phyloP scores from a whole-genome alignment of 2,329 filamentous ascomycete genomes.

The Pseudocercospora crystallina region DNA sequence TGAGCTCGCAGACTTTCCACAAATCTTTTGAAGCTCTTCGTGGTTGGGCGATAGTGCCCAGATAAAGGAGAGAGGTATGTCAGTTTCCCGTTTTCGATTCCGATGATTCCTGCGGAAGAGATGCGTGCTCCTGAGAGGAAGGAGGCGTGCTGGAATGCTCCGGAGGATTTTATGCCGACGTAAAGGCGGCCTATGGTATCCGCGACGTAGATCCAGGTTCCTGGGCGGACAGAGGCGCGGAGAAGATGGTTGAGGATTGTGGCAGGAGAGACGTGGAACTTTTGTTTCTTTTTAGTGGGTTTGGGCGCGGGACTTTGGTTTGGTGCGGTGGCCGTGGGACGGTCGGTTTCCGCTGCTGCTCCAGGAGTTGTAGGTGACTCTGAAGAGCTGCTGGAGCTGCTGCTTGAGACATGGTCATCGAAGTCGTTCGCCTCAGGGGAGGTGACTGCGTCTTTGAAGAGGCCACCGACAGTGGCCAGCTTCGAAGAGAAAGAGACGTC shows the following conservation, averaged over 20 bases:
- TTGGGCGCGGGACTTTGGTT: not conserved
- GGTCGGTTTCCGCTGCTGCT: constrained; percentile 34
- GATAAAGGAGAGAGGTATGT: constrained; percentile 64
- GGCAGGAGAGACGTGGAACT: constrained; percentile 67
- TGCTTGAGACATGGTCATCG: constrained; percentile 4
- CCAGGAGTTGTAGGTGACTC: constrained; percentile 33
- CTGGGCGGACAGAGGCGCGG: constrained; percentile 73
- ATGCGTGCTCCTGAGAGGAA: constrained; percentile 83
- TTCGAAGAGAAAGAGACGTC: constrained; percentile 15
- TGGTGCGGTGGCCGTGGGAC: constrained; percentile 50
- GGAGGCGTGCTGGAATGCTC: constrained; percentile 87
- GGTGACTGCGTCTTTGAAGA: constrained; percentile 13
- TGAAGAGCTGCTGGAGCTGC: constrained; percentile 42
- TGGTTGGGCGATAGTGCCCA: constrained; percentile 83
- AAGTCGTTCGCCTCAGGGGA: constrained; percentile 6
- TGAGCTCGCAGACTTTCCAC: constrained; percentile 68
- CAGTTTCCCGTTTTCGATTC: constrained; percentile 76
- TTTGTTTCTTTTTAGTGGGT: constrained; percentile 38
- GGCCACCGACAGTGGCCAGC: constrained; percentile 18
- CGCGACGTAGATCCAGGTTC: constrained; percentile 90
- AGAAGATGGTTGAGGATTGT: constrained; percentile 76
- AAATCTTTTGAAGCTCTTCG: constrained; percentile 78
- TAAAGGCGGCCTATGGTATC: constrained; percentile 83
- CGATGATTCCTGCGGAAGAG: constrained; percentile 77
- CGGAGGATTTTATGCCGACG: constrained; percentile 82